phyloP scores from a whole-genome alignment of 2,329 filamentous ascomycete genomes.

The Beauveria sp. region DNA sequence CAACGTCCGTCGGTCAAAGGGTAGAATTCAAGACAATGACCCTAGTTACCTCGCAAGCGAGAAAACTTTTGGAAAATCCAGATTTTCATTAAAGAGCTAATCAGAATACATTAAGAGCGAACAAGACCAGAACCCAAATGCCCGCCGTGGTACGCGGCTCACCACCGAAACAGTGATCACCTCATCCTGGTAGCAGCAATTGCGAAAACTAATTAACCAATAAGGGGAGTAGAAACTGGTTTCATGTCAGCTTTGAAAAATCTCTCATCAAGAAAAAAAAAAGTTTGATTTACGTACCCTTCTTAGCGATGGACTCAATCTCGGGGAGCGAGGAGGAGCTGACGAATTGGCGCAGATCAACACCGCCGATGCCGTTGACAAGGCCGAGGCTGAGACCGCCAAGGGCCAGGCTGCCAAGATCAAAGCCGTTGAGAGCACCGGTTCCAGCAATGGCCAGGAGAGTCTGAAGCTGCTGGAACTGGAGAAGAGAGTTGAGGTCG shows the following conservation, averaged over 20 bases:
- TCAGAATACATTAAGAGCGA: neutral
- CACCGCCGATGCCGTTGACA: constrained; percentile 19
- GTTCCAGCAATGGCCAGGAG: constrained; percentile 26
- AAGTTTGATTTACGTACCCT: constrained; percentile 14
- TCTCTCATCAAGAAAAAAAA: neutral
- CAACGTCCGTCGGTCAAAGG: too few species aligned
- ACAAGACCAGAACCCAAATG: neutral
- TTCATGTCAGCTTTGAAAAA: neutral
- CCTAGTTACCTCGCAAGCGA: too few species aligned
- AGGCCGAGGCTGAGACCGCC: constrained; percentile 23
- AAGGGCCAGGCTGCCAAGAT: constrained; percentile 21
- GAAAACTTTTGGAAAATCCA: neutral
- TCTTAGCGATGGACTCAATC: constrained; percentile 21
- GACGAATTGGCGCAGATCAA: constrained; percentile 25
- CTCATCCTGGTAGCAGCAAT: neutral
- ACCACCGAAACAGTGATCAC: neutral
- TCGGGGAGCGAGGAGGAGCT: constrained; percentile 20
- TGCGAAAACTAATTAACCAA: neutral
- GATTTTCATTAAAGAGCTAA: constrained; percentile 2
- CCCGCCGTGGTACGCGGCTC: neutral
- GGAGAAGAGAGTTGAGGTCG: constrained; percentile 32
- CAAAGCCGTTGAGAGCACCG: constrained; percentile 23
- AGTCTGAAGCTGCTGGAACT: constrained; percentile 34
- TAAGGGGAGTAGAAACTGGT: constrained; percentile 9
- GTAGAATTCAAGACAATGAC: too few species aligned